Percentiles rank a stretch among this genome's conserved stretches.
Evolutionary conservation across 2,329 filamentous ascomycete genomes (phyloP).

Genomic region (Colletotrichum costaricense): DNA sequence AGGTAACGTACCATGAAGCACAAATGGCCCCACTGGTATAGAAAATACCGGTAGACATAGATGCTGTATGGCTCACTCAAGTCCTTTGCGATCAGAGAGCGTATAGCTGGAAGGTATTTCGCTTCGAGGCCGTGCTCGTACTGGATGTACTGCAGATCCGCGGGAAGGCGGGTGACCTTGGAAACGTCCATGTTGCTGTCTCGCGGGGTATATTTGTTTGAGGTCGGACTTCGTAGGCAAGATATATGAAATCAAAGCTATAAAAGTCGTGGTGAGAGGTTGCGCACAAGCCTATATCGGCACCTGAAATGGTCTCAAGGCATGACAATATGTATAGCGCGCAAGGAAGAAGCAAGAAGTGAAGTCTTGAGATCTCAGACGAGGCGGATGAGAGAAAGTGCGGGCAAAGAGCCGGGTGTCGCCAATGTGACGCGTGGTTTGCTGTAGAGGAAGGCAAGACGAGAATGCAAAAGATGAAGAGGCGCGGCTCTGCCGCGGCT

Average conservation of each 20-base stretch:
- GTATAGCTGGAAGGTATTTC: constrained; percentile 84
- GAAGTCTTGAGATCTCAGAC: background rate
- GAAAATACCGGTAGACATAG: constrained; percentile 98
- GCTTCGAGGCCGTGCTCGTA: constrained; percentile 71
- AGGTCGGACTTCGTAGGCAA: background rate
- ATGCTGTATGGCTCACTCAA: constrained; percentile 99
- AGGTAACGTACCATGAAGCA: constrained; percentile 82
- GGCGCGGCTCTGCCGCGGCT: constrained; percentile 18
- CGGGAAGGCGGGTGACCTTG: constrained; percentile 49
- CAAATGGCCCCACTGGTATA: constrained; percentile 98
- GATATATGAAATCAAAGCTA: background rate
- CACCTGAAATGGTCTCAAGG: constrained; percentile 17
- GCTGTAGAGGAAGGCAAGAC: background rate
- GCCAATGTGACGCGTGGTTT: background rate
- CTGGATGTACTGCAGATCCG: constrained; percentile 68
- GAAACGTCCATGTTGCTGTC: constrained; percentile 47
- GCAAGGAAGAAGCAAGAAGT: background rate
- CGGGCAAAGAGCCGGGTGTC: background rate
- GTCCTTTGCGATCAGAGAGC: constrained; percentile 93
- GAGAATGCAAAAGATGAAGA: background rate
- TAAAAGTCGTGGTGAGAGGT: background rate
- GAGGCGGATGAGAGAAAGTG: background rate
- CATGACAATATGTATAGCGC: constrained; percentile 23
- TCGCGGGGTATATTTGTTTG: background rate
- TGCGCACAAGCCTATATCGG: constrained; percentile 18